Percentiles rank a stretch among this genome's conserved stretches.
phyloP scores from a whole-genome alignment of 192 early-diverging fungal species.

The Coemansia sp. region DNA sequence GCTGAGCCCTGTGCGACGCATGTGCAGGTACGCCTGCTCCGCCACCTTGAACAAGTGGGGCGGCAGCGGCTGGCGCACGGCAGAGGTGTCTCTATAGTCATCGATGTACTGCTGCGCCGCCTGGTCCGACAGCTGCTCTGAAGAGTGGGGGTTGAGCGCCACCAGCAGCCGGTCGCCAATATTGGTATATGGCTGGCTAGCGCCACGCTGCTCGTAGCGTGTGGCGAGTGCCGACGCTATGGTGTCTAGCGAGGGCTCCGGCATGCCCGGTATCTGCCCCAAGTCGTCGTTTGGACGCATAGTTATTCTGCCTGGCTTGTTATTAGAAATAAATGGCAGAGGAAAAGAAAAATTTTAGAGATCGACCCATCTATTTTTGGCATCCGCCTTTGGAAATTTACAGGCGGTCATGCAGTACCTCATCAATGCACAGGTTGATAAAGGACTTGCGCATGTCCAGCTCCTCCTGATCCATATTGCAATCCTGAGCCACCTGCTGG shows the following conservation, averaged over 20 bases:
- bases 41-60: constrained; percentile 87
- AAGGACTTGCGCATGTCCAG: constrained; percentile 79
- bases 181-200: constrained; percentile 60
- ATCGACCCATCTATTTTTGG: constrained; percentile 15
- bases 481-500: constrained; percentile 75
- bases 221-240: constrained; percentile 30
- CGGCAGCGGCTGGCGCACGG: constrained; percentile 42
- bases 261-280: constrained; percentile 23
- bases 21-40: constrained; percentile 81
- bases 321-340: constrained; percentile 1
- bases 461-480: constrained; percentile 73
- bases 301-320: not conserved
- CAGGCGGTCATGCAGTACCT: constrained; percentile 47
- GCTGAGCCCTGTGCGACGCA: constrained; percentile 79
- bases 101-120: constrained; percentile 69
- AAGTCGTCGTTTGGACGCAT: constrained; percentile 56
- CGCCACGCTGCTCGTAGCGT: constrained; percentile 47
- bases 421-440: constrained; percentile 85
- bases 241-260: constrained; percentile 23
- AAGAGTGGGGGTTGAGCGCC: constrained; percentile 64
- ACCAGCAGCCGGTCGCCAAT: constrained; percentile 69
- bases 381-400: constrained; percentile 5
- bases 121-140: constrained; percentile 57
- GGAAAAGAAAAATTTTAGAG: constrained; percentile 1
- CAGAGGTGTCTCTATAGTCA: constrained; percentile 65